Base-by-base conservation (phyloP, 2,329 filamentous ascomycete genomes). In the Stemphylium vesicarium region DNA sequence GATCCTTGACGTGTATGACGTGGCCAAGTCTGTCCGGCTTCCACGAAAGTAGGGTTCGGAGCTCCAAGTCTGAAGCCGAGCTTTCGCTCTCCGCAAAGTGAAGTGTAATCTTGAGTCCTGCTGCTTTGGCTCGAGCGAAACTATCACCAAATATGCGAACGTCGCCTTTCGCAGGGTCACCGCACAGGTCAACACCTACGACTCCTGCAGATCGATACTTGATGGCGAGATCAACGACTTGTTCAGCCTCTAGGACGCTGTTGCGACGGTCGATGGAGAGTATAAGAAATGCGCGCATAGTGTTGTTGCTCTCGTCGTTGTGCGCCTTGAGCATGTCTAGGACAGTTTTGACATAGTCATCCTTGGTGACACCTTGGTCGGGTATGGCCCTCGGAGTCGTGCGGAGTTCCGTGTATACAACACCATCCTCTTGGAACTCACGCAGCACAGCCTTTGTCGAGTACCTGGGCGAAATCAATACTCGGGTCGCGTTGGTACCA, bases 131-230 rank as follows among this genome's bases (percentile, higher is more conserved):
- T 50, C 79, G 77, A 1, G 71, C 64, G 62, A 95, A 89, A 0
- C 85, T 82, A 0, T 81, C 75, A 1, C 78, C 77, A 70, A 91
- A 89, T 6, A 84, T 74, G 13, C 80, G 75, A 16, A 93, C 79
- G 44, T 86, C 81, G 9, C 87, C 86, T 59, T 79, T 81, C 0
- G 82, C 78, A 1, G 90, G 91, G 67, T 96, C 86, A 15, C 91
- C 91, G 73, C 90, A 94, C 16, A 95, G 82, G 68, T 95, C 91
- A 18, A 95, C 74, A 12, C 87, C 91, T 1, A 94, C 88, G 4
- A 94, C 84, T 15, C 85, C 85, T 4, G 75, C 69, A 33, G 65
- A 60, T 12, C 75, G 76, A 69, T 87, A 84, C 53, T 78, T 77
- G 41, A 83, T 72, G 1, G 89, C 89, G 1, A 95, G 80, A 15